Percentiles rank a stretch among this genome's conserved stretches.
Conservation (phyloP, 1,284 basidiomycete genomes). For the Ganoderma leucocontextum region DNA sequence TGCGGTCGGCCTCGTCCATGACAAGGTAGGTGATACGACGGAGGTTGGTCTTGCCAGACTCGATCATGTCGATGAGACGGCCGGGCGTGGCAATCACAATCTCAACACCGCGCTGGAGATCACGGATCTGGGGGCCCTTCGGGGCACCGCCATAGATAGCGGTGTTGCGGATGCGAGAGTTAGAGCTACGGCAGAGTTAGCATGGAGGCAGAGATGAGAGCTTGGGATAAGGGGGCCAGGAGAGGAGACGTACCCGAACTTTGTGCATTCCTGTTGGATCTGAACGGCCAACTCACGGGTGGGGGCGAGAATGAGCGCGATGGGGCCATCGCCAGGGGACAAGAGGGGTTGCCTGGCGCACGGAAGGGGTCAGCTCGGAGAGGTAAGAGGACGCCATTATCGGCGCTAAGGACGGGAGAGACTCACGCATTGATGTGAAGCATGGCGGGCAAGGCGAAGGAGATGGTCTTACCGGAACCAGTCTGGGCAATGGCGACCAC, state of each 20-base stretch:
- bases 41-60: constrained; percentile 95
- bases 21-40: constrained; percentile 97
- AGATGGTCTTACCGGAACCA: constrained; percentile 97
- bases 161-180: constrained; percentile 97
- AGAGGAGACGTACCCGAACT: constrained; percentile 78
- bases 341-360: constrained; percentile 86
- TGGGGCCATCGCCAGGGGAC: constrained; percentile 94
- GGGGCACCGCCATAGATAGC: constrained; percentile 99
- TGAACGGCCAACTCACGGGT: constrained; percentile 99
- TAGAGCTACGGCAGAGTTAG: constrained; percentile 61
- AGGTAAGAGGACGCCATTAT: constrained; percentile 20
- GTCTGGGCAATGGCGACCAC: constrained; percentile 98
- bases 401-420: constrained; percentile 5
- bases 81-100: constrained; percentile 95
- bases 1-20: constrained; percentile 99
- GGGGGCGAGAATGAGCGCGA: constrained; percentile 95
- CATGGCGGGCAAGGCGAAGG: constrained; percentile 98
- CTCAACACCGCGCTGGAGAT: constrained; percentile 96
- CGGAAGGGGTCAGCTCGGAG: constrained; percentile 9
- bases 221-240: background rate
- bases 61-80: constrained; percentile 94
- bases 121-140: constrained; percentile 98
- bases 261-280: constrained; percentile 98
- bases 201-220: background rate
- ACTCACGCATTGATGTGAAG: constrained; percentile 97